Evolutionary conservation across 306 rosid genomes (phyloP).

Genomic region (Hippophae gyantsensis): DNA sequence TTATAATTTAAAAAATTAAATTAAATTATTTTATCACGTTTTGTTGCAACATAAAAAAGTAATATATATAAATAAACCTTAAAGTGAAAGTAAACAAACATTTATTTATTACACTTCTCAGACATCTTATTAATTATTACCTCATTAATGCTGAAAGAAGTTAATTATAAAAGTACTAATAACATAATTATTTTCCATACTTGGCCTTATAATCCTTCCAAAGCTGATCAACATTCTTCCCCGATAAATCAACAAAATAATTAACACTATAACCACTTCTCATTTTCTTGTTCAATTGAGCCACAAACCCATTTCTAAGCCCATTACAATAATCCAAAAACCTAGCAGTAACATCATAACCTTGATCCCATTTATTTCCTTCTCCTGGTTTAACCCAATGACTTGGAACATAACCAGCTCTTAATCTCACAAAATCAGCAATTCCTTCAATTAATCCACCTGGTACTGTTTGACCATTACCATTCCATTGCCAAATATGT

Average conservation of each 20-base stretch:
- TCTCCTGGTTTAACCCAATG: conserved; percentile 25
- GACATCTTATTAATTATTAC: too few relatives aligned
- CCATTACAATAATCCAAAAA: conserved; percentile 35
- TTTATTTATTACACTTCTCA: too few relatives aligned
- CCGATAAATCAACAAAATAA: conserved; percentile 32
- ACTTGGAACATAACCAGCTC: conserved; percentile 20
- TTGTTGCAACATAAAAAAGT: too few relatives aligned
- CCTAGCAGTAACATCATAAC: conserved; percentile 31
- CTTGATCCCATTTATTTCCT: conserved; percentile 29
- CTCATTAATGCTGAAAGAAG: too few relatives aligned
- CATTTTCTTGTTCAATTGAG: conserved; percentile 38
- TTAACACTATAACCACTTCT: conserved; percentile 20
- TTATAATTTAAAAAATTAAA: too few relatives aligned
- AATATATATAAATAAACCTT: too few relatives aligned
- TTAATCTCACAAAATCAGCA: conserved; percentile 37
- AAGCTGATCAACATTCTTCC: conserved; percentile 32
- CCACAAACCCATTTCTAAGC: conserved; percentile 39
- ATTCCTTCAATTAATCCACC: conserved; percentile 25
- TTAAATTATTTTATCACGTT: too few relatives aligned
- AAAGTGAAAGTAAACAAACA: too few relatives aligned
- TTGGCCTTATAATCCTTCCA: conserved; percentile 41
- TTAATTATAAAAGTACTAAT: too few relatives aligned
- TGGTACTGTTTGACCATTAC: conserved; percentile 20
- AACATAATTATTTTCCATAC: conserved; percentile 7
- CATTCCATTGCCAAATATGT: conserved; percentile 63